Conservation (phyloP, 345 rosid species). For the Hibiscus mutabilis region DNA sequence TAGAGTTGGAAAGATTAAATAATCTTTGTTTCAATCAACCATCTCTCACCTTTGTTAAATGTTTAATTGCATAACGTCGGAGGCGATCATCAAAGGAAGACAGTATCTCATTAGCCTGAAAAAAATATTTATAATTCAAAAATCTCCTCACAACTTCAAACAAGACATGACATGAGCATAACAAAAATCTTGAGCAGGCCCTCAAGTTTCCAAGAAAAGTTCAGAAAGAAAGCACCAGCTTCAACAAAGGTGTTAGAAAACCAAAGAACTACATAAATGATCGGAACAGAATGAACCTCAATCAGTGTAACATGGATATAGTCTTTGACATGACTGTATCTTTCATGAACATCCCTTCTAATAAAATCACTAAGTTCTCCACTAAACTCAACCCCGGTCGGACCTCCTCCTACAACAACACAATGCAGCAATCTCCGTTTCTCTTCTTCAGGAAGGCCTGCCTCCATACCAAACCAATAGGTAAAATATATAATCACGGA, state of each 20-base stretch:
- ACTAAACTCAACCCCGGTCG: slow-evolving; percentile 96
- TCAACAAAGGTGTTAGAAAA: neutral
- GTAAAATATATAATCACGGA: neutral
- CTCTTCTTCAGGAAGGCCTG: slow-evolving; percentile 75
- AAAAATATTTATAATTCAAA: slow-evolving; percentile 4
- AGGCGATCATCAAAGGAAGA: slow-evolving; percentile 96
- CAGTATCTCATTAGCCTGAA: slow-evolving; percentile 82
- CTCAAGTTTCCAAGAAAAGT: slow-evolving; percentile 1
- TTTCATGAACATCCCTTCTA: slow-evolving; percentile 70
- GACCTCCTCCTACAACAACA: slow-evolving; percentile 98
- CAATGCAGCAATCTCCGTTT: slow-evolving; percentile 76
- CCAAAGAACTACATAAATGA: neutral
- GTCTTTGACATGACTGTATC: slow-evolving; percentile 80
- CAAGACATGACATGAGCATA: neutral
- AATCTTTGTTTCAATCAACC: neutral
- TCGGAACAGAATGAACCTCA: slow-evolving; percentile 46
- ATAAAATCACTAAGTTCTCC: slow-evolving; percentile 97
- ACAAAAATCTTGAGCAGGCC: neutral
- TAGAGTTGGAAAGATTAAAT: neutral
- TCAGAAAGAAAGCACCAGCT: neutral
- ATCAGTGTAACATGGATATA: slow-evolving; percentile 85
- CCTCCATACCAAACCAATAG: slow-evolving; percentile 11
- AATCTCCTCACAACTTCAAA: neutral
- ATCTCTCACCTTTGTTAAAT: slow-evolving; percentile 63
- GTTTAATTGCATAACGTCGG: slow-evolving; percentile 82